Base-by-base conservation (phyloP, 495 filamentous ascomycete species). In the Hypoxylon crocopeplum region DNA sequence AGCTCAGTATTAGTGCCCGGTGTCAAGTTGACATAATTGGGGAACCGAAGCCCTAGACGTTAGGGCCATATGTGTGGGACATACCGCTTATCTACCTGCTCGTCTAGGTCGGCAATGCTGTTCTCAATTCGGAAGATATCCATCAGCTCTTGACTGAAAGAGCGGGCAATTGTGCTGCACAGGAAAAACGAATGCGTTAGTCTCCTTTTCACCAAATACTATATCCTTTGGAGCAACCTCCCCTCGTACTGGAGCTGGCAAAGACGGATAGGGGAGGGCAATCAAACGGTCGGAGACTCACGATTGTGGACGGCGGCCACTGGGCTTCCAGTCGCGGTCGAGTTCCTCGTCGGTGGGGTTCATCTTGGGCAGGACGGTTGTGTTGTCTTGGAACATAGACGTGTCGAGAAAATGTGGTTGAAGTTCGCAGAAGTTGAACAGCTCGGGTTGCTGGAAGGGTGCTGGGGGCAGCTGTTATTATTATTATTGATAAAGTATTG, bases 91-190 rank as follows among this genome's bases (percentile, higher is more conserved):
- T 95, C 86, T 36, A 96, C 84, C 49, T 86, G 84, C 64, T 88
- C 82, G 50, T 88, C 84, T 17, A 98, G 81, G 54, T 90, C 82
- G 64, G 89, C 85, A 55, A 97, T 75, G 61, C 85, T 85, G 67
- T 87, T 89, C 62, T 96, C 88, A 64, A 94, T 86, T 62, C 86
- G 82, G 72, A 98, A 98, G 57, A 92, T 87, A 71, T 92, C 89
- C 75, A 95, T 89, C 48, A 98, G 81, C 67, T 90, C 89, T 19
- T 86, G 77, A 24, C 91, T 91, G 79, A 98, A 97, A 50, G 86
- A 88, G 50, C 88, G 87, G 19, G 92, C 93, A 72, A 96, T 86
- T 49, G 90, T 93, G 53, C 93, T 97, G 75, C 24, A 62, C 29
- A 41, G 56, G 46, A 63, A 32, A 51, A 50, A 57, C 10, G 3